Base-by-base conservation (phyloP, 2,329 filamentous ascomycete species). In the Fusarium sp. region DNA sequence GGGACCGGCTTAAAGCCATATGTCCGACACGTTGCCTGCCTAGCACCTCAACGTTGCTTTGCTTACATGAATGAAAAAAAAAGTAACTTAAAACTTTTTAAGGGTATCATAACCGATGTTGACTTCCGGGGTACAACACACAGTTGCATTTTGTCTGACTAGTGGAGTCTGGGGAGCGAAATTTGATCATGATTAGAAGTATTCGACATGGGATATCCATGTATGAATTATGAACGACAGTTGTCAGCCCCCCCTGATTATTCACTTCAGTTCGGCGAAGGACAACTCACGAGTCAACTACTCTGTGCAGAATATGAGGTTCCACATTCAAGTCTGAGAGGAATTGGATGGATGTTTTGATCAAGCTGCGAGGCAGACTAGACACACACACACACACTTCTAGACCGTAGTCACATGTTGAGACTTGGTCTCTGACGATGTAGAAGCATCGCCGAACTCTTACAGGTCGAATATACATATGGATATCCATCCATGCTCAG, bases 21-120 rank as follows among this genome's bases (percentile, higher is more conserved):
- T 8, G 25, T 25, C 25, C 25, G 25, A 6, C 49, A n/a, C 13
- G 25, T 57, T 59, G 41, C 37, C 23, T 55, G 18, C 45, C 23
- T 31, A 18, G 36, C n/a, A 25, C 20, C 33, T 36, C 29, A 39
- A 45, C 45, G 47, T 36, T 45, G 33, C 40, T 11, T 31, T 3
- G 3, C 27, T 27, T 46, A 21, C 40, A 41, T 35, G 21, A 20
- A 35, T 20, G 33, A 35, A 39, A 18, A 3, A n/a, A 35, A 21
- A n/a, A 15, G 18, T 15, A 29, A 27, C 40, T 27, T 27, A 52
- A 60, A 35, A 48, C 39, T 42, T 25, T 33, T 25, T 33, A 27
- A 42, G 45, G 39, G 43, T 63, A 27, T 58, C 58, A 57, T 63
- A 58, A 63, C 52, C 40, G 45, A 20, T 43, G 47, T 46, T 40